These are phyloP conservation scores for Zanthoxylum bungeanum DNA, from an alignment of 345 rosid species.

Conservation along the genomic window DNA sequence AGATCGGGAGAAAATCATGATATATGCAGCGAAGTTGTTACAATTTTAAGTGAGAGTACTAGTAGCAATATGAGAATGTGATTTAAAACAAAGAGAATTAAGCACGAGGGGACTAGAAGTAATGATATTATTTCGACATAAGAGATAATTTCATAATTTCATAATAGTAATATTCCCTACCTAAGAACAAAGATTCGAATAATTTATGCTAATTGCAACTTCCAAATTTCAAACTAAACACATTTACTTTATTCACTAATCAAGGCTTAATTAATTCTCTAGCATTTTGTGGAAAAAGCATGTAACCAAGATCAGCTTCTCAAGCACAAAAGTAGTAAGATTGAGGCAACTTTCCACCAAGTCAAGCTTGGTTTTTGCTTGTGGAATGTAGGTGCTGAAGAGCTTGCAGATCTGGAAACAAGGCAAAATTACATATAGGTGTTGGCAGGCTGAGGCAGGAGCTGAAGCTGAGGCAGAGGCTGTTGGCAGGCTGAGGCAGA, in stretches of 20 bases:
- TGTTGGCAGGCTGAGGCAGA: too few species aligned
- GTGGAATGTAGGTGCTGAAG: constrained; percentile 33
- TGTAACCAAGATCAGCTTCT: constrained; percentile 29
- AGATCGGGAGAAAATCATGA: too few species aligned
- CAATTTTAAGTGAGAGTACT: too few species aligned
- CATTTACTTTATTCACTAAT: not conserved
- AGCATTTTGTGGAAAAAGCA: not conserved
- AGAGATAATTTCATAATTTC: not conserved
- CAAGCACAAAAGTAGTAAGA: constrained; percentile 42
- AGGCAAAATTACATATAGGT: not conserved
- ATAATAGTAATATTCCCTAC: constrained; percentile 31
- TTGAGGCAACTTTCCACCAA: constrained; percentile 35
- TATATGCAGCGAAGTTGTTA: too few species aligned
- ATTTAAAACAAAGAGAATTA: too few species aligned
- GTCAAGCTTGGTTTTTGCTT: constrained; percentile 23
- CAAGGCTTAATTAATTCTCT: not conserved
- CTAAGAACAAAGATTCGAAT: constrained; percentile 30
- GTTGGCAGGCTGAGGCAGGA: too few species aligned
- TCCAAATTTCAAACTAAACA: constrained; percentile 1
- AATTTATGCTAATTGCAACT: constrained; percentile 1
- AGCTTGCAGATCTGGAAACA: constrained; percentile 38
- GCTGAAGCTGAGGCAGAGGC: too few species aligned
- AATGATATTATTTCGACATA: not conserved
- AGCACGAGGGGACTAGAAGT: not conserved
- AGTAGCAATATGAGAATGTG: too few species aligned